Evolutionary conservation across 2,329 filamentous ascomycete species (phyloP).

Genomic region (Hymenoscyphus infarciens): DNA sequence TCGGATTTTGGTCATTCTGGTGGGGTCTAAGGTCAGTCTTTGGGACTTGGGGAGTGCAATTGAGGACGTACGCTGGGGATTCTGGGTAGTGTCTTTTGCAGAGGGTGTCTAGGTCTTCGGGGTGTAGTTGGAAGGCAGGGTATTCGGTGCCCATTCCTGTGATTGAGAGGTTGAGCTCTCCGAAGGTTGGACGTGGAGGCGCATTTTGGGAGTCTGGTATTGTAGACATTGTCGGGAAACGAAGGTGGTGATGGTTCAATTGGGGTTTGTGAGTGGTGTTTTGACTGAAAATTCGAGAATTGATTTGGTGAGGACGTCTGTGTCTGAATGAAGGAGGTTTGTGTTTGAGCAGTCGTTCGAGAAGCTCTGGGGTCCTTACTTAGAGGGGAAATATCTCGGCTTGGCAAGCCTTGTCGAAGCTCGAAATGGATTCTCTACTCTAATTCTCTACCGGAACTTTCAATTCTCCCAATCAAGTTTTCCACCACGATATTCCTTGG

Average conservation of each 20-base stretch:
- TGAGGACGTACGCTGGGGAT: conserved; percentile 51
- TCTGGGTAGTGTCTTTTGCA: conserved; percentile 56
- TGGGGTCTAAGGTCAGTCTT: not conserved
- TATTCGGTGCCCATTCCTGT: conserved; percentile 58
- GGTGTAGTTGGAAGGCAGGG: conserved; percentile 51
- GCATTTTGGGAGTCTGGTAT: conserved; percentile 19
- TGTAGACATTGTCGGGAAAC: conserved; percentile 15
- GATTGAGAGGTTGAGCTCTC: conserved; percentile 57
- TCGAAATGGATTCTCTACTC: not conserved
- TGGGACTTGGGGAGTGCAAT: not conserved
- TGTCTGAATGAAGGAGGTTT: not conserved
- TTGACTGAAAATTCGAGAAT: not conserved
- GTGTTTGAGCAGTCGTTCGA: not conserved
- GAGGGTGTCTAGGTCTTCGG: conserved; percentile 50
- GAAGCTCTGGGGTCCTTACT: not conserved
- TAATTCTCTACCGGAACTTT: not conserved
- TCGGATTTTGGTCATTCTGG: conserved; percentile 60
- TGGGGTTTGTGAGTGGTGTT: not conserved
- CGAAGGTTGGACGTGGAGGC: conserved; percentile 27
- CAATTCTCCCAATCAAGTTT: not conserved
- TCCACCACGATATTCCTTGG: no score
- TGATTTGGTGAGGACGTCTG: not conserved
- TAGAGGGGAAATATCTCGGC: not conserved
- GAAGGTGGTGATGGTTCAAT: not conserved
- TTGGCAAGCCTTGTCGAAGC: not conserved